A percentile compares a stretch with the other conserved stretches of the same genome.
These are phyloP conservation scores for Pleodorina starrii DNA, from an alignment of 139 green algal species.

Conservation along the genomic window DNA sequence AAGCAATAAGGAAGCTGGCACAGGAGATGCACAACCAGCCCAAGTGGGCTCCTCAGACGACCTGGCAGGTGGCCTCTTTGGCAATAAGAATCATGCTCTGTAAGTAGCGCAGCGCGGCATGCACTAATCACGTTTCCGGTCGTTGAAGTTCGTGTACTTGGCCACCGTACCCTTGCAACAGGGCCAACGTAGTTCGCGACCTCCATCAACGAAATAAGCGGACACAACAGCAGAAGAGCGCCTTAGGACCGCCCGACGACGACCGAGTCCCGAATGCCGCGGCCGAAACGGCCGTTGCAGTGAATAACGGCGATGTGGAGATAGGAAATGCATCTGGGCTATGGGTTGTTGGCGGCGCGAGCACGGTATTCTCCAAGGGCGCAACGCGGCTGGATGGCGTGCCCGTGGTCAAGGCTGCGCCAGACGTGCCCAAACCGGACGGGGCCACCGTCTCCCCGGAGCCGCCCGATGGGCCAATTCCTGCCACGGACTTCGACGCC, in stretches of 20 bases:
- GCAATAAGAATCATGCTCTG: slow-evolving; percentile 8
- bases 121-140: background rate
- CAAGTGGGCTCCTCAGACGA: background rate
- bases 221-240: background rate
- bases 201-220: slow-evolving; percentile 14
- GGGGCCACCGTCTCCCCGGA: no score
- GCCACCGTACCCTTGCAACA: background rate
- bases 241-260: background rate
- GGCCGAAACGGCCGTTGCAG: background rate
- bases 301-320: background rate
- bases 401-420: no score
- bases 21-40: no score
- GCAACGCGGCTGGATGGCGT: background rate
- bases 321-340: background rate
- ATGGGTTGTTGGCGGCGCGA: slow-evolving; percentile 15
- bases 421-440: no score
- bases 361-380: background rate
- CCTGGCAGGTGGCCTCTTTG: background rate
- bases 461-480: no score
- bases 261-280: background rate
- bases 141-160: background rate
- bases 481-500: background rate
- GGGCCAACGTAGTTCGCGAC: slow-evolving; percentile 12
- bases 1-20: background rate
- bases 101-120: background rate